phyloP scores from a whole-genome alignment of 2,329 filamentous ascomycete species.

The Aotearoamyces nothofagi region DNA sequence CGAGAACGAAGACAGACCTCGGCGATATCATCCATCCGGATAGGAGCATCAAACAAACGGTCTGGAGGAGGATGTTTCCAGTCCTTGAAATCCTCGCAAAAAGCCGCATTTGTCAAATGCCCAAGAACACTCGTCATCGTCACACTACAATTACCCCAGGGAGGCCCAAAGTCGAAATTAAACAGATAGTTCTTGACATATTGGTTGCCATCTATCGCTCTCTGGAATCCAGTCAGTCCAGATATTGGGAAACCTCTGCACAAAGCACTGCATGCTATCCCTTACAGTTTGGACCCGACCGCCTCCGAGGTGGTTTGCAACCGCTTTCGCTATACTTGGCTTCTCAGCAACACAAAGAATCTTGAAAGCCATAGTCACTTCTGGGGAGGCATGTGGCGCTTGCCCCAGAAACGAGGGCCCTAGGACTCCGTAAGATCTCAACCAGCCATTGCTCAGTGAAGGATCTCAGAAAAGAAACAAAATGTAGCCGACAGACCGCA shows the following conservation, averaged over 20 bases:
- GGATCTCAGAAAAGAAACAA: no score
- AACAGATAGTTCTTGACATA: constrained; percentile 95
- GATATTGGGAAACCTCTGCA: no score
- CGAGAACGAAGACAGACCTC: no score
- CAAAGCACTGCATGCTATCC: no score
- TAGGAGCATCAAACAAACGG: constrained; percentile 66
- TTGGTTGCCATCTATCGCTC: constrained; percentile 22
- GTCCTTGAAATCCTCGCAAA: constrained; percentile 55
- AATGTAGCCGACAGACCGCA: no score
- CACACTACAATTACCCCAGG: constrained; percentile 70
- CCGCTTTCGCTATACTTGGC: constrained; percentile 89
- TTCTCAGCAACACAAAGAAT: constrained; percentile 74
- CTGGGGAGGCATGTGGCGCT: no score
- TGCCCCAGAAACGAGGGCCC: no score
- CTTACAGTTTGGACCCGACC: constrained; percentile 56
- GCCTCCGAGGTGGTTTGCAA: constrained; percentile 77
- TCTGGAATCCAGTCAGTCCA: no score
- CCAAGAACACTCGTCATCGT: constrained; percentile 91
- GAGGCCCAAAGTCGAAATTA: constrained; percentile 67
- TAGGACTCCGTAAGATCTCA: no score
- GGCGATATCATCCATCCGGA: constrained; percentile 48
- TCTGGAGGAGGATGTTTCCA: constrained; percentile 74
- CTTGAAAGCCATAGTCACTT: constrained; percentile 20
- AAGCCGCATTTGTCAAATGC: constrained; percentile 72
- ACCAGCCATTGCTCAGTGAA: no score